Conservation (phyloP, 148 eudicot species). For the Arctostaphylos glauca region DNA sequence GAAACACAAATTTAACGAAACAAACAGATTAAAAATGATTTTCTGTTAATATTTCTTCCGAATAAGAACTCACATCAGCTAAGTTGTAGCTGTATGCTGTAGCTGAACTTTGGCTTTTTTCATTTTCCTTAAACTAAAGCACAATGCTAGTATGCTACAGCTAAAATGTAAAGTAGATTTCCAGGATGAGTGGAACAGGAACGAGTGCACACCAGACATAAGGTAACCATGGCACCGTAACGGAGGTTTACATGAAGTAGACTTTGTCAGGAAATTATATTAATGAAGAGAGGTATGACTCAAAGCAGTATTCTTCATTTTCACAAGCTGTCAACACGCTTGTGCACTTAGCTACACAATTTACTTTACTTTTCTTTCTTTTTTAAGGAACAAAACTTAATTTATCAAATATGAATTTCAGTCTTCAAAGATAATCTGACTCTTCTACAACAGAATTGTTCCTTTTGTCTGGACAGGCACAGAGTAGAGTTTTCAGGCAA, state of each 20-base stretch:
- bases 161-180: neutral
- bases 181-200: neutral
- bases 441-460: neutral
- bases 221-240: neutral
- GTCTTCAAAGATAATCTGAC: neutral
- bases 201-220: neutral
- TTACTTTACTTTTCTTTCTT: neutral
- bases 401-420: neutral
- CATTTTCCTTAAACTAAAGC: neutral
- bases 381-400: neutral
- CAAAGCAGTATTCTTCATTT: neutral
- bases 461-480: neutral
- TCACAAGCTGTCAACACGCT: neutral
- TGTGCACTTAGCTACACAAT: neutral
- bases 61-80: neutral
- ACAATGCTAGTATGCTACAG: neutral
- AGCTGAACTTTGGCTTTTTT: neutral
- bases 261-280: neutral
- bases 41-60: neutral
- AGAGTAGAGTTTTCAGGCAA: neutral
- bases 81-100: neutral
- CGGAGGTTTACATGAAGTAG: neutral
- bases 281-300: neutral
- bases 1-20: neutral
- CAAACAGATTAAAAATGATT: neutral